Base-by-base conservation (phyloP, 495 filamentous ascomycete species). In the Pyrenula massariospora region DNA sequence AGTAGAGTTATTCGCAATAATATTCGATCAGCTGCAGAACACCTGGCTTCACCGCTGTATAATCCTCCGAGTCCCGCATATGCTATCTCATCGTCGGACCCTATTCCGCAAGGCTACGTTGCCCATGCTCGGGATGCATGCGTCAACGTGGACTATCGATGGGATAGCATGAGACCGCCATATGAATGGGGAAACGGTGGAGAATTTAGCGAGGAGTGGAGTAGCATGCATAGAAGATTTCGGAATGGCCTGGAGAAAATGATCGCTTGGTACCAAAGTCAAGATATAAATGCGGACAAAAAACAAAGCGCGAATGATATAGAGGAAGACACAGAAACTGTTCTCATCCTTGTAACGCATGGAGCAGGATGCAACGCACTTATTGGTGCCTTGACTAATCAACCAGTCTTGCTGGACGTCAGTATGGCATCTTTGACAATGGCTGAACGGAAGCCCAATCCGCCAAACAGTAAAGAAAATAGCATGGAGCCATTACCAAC, bases 311-410 rank as follows among this genome's bases (percentile, higher is more conserved):
- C 48, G 22, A 25, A 10, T n/a, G 72, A 79, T 56, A 70, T 74
- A 12, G 74, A 79, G 12, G 72, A 78, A 2, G 78, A 84, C 22
- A 71, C 77, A 2, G 88, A 97, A 62, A 78, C 87, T 0, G 82
- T 97, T 5, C 69, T 99, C n/a, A 77, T 99, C 24, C 69, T 99
- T 12, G 89, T 99, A 53, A 95, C 94, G 0, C 93, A 99, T 63
- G 92, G 92, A n/a, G 94, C 94, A 11, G 94, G 91, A 52, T 95
- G 93, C 70, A 99, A 99, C 70, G 94, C 93, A 0, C 69, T 99
- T 52, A 91, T 97, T 53, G 91, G 92, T 3, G 89, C 89, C 2
- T 74, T 99, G 55, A 94, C 88, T 0, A 85, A 91, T 54, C 86
- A 92, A 59, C 89, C 93, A 0, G 87, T 92, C 1, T 77, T 99